phyloP scores from a whole-genome alignment of 2,329 filamentous ascomycete genomes.

The Alternaria consortialis region DNA sequence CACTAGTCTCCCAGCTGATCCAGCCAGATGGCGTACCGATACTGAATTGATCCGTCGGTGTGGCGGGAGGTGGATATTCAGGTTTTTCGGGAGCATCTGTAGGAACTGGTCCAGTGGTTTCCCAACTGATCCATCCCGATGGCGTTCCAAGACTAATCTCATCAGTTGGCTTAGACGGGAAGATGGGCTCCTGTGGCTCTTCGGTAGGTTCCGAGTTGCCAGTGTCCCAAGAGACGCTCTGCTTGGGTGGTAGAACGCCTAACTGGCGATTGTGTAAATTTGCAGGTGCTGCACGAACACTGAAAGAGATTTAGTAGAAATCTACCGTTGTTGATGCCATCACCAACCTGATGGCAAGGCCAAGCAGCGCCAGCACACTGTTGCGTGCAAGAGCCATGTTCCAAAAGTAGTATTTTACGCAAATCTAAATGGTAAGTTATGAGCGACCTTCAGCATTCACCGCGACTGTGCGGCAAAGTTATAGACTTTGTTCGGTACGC shows the following conservation, averaged over 20 bases:
- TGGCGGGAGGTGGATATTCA: slow-evolving; percentile 16
- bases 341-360: slow-evolving; percentile 37
- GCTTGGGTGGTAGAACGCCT: slow-evolving; percentile 23
- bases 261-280: slow-evolving; percentile 28
- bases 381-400: slow-evolving; percentile 39
- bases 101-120: slow-evolving; percentile 10
- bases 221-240: slow-evolving; percentile 30
- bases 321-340: not conserved
- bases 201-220: slow-evolving; percentile 20
- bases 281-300: slow-evolving; percentile 33
- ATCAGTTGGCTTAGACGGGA: slow-evolving; percentile 16
- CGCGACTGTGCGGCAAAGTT: slow-evolving; percentile 27
- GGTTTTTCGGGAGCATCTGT: slow-evolving; percentile 14
- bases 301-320: slow-evolving; percentile 16
- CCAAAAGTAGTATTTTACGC: slow-evolving; percentile 4
- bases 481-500: slow-evolving; percentile 33
- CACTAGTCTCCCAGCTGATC: slow-evolving; percentile 25
- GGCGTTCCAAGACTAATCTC: slow-evolving; percentile 19
- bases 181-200: slow-evolving; percentile 17
- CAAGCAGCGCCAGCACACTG: slow-evolving; percentile 37
- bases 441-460: slow-evolving; percentile 14
- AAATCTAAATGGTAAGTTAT: slow-evolving; percentile 6
- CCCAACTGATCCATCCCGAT: slow-evolving; percentile 21
- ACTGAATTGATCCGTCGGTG: slow-evolving; percentile 27
- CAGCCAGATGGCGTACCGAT: slow-evolving; percentile 25